Conservation (phyloP, 2,329 filamentous ascomycete species). For the Elsinoe batatas region DNA sequence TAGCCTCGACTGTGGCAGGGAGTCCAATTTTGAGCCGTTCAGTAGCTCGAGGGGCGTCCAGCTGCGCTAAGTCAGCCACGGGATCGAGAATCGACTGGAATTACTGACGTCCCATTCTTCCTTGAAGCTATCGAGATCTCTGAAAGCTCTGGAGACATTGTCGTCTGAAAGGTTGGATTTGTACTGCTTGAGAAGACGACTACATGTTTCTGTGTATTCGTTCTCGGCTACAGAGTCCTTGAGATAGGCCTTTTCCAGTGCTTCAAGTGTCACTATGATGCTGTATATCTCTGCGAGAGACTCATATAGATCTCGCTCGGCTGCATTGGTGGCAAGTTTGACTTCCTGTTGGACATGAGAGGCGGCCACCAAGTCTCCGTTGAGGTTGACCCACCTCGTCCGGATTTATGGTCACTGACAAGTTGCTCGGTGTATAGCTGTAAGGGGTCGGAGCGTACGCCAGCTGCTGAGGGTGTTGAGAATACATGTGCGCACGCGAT, state of each 20-base stretch:
- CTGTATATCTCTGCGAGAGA: conserved; percentile 96
- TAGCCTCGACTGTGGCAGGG: conserved; percentile 67
- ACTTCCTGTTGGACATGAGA: conserved; percentile 56
- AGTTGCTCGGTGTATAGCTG: conserved; percentile 74
- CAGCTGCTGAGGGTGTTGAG: conserved; percentile 42
- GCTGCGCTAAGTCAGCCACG: conserved; percentile 40
- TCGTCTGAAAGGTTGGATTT: conserved; percentile 89
- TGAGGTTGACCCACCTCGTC: conserved; percentile 57
- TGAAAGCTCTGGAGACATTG: conserved; percentile 77
- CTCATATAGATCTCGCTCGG: conserved; percentile 87
- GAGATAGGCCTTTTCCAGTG: conserved; percentile 90
- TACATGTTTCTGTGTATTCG: conserved; percentile 95
- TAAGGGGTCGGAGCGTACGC: conserved; percentile 83
- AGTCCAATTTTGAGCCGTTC: conserved; percentile 87
- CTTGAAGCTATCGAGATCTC: conserved; percentile 84
- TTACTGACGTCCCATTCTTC: conserved; percentile 73
- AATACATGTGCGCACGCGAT: conserved; percentile 30
- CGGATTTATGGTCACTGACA: conserved; percentile 84
- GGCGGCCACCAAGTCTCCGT: background rate
- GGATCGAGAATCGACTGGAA: no score
- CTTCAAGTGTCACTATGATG: conserved; percentile 91
- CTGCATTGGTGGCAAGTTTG: conserved; percentile 75
- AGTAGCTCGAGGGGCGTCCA: conserved; percentile 89
- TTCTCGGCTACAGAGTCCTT: conserved; percentile 86
- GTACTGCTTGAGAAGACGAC: conserved; percentile 89